Percentiles rank a stretch among this genome's conserved stretches.
Conservation (phyloP, 805 yeast species). For the Barnettozyma wickerhamii region DNA sequence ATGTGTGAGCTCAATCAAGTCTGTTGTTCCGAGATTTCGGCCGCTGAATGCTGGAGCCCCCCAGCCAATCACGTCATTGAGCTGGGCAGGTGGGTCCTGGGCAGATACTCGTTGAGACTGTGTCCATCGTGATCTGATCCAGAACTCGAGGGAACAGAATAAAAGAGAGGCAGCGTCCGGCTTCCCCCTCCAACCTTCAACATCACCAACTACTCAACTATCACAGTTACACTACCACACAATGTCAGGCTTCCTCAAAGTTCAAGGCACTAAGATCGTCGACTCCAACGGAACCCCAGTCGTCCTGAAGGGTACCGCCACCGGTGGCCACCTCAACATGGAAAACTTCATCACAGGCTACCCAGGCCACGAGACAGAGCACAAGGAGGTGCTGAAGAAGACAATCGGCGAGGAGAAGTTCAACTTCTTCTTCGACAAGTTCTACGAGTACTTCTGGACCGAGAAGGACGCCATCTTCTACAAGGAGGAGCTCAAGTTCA, state of each 20-base stretch:
- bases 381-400: conserved; percentile 35
- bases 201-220: too few relatives aligned
- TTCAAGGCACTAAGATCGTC: conserved; percentile 44
- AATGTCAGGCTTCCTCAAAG: conserved; percentile 31
- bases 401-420: conserved; percentile 44
- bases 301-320: conserved; percentile 44
- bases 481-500: conserved; percentile 35
- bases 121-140: too few relatives aligned
- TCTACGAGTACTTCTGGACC: conserved; percentile 51
- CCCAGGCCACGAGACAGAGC: conserved; percentile 51
- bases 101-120: too few relatives aligned
- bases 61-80: too few relatives aligned
- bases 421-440: conserved; percentile 45
- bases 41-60: too few relatives aligned
- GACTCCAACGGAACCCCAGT: conserved; percentile 35
- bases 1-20: too few relatives aligned
- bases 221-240: too few relatives aligned
- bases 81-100: too few relatives aligned
- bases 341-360: conserved; percentile 54
- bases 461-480: conserved; percentile 45
- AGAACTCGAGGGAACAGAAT: too few relatives aligned
- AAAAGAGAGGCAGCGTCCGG: too few relatives aligned
- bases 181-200: too few relatives aligned
- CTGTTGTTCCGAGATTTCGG: too few relatives aligned
- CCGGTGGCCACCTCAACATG: conserved; percentile 50